A percentile compares a stretch with the other conserved stretches of the same genome.
phyloP scores from a whole-genome alignment of 352 stramenopile species.

The Phytophthora pseudosyringae region DNA sequence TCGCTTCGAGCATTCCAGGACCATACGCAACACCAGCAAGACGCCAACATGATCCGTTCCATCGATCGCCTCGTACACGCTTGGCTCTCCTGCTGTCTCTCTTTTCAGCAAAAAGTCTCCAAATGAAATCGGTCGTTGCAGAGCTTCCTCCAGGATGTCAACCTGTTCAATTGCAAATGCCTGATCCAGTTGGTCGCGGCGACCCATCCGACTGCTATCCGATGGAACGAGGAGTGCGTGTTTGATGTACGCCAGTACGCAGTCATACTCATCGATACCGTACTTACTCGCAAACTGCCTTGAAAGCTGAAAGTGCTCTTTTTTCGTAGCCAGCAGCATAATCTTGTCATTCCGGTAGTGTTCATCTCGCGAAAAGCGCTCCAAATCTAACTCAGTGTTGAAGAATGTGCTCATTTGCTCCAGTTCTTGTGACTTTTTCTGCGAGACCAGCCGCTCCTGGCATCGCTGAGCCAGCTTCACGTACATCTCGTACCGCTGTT shows the following conservation, averaged over 20 bases:
- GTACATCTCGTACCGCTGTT: slow-evolving; percentile 34
- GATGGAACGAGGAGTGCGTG: slow-evolving; percentile 40
- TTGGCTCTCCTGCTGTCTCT: slow-evolving; percentile 13
- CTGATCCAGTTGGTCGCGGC: slow-evolving; percentile 73
- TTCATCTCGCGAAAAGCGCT: slow-evolving; percentile 55
- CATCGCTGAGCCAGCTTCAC: slow-evolving; percentile 52
- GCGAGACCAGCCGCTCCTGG: slow-evolving; percentile 51
- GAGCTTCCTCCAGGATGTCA: slow-evolving; percentile 72
- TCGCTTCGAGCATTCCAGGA: slow-evolving; percentile 81
- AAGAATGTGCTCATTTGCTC: slow-evolving; percentile 72
- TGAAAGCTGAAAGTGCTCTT: slow-evolving; percentile 52
- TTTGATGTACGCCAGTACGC: slow-evolving; percentile 69
- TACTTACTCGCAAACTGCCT: slow-evolving; percentile 76
- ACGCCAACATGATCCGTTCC: slow-evolving; percentile 77
- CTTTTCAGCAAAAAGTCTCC: slow-evolving; percentile 58
- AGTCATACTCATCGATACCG: slow-evolving; percentile 64
- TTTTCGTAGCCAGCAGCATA: slow-evolving; percentile 54
- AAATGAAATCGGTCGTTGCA: slow-evolving; percentile 62
- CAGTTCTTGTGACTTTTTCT: slow-evolving; percentile 66
- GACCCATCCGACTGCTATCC: slow-evolving; percentile 14
- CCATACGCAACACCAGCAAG: slow-evolving; percentile 71
- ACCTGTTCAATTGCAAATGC: slow-evolving; percentile 58
- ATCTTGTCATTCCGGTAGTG: slow-evolving; percentile 61
- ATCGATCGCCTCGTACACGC: slow-evolving; percentile 63
- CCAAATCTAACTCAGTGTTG: slow-evolving; percentile 61